Percentiles rank a stretch among this genome's conserved stretches.
Evolutionary conservation across 306 rosid genomes (phyloP).

Genomic region (Citrullus amarus): DNA sequence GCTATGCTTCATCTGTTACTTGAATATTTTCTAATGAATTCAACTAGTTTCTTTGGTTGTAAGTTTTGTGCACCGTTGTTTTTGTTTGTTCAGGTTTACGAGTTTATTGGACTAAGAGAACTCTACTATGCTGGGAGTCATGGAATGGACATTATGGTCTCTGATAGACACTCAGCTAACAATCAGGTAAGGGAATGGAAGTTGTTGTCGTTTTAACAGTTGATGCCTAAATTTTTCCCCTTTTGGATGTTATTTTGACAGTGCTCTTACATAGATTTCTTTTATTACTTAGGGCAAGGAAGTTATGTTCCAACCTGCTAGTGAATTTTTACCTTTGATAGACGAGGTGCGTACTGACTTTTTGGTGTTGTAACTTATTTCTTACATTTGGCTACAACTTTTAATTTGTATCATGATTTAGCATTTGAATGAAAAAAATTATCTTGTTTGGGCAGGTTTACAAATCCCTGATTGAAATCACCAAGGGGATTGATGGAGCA

Average conservation of each 20-base stretch:
- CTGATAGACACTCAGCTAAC: conserved; percentile 48
- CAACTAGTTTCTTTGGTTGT: background rate
- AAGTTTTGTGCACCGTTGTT: background rate
- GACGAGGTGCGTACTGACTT: conserved; percentile 33
- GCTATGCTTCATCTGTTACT: background rate
- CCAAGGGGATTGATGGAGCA: conserved; percentile 62
- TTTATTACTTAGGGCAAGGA: conserved; percentile 52
- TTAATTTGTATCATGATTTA: background rate
- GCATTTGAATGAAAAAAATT: background rate
- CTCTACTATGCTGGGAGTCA: conserved; percentile 97
- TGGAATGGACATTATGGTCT: conserved; percentile 96
- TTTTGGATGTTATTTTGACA: background rate
- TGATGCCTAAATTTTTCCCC: background rate
- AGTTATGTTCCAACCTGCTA: conserved; percentile 93
- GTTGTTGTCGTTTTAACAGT: background rate
- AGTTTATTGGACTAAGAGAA: conserved; percentile 71
- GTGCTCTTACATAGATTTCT: background rate
- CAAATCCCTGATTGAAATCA: conserved; percentile 40
- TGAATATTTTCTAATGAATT: background rate
- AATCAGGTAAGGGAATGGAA: conserved; percentile 34
- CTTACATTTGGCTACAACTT: background rate
- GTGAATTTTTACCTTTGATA: conserved; percentile 71
- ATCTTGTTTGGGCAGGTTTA: conserved; percentile 45
- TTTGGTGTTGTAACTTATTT: background rate
- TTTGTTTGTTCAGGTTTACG: conserved; percentile 39